A percentile compares a stretch with the other conserved stretches of the same genome.
Conservation (phyloP, 23 red algal species). For the Chondrus crispus region DNA sequence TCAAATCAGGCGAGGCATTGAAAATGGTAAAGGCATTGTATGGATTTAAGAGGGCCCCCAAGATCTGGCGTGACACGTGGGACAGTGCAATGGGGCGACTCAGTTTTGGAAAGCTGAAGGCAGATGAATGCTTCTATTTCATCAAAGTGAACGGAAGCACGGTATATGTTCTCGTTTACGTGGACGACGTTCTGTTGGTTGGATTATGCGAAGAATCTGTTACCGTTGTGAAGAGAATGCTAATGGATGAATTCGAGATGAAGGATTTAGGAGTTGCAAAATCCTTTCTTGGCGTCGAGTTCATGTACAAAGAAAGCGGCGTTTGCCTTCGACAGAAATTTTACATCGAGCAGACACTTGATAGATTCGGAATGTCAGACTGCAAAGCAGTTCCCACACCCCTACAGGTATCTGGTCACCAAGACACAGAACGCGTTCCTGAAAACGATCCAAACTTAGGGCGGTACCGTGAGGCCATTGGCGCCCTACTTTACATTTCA, state of each 20-base stretch:
- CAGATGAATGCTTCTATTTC: constrained; percentile 1
- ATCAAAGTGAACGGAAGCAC: background rate
- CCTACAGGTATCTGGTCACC: background rate
- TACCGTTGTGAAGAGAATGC: background rate
- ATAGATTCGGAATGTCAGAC: background rate
- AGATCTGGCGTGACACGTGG: background rate
- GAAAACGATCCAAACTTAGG: background rate
- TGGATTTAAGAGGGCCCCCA: background rate
- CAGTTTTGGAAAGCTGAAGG: background rate
- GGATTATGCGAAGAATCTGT: background rate
- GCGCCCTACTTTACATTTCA: constrained; percentile 20
- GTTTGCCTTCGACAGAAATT: background rate
- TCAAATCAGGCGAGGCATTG: no score
- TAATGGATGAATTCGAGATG: background rate
- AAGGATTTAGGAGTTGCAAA: background rate
- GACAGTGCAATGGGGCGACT: background rate
- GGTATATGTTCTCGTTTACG: background rate
- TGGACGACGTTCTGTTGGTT: background rate
- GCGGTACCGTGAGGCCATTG: constrained; percentile 17
- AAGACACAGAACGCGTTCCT: background rate
- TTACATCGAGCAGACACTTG: background rate
- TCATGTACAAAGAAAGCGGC: background rate
- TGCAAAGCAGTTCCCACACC: background rate
- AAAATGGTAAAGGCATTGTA: background rate
- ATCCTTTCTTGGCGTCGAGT: constrained; percentile 10